phyloP scores from a whole-genome alignment of 1,284 basidiomycete species.

The Ganoderma lucidum region DNA sequence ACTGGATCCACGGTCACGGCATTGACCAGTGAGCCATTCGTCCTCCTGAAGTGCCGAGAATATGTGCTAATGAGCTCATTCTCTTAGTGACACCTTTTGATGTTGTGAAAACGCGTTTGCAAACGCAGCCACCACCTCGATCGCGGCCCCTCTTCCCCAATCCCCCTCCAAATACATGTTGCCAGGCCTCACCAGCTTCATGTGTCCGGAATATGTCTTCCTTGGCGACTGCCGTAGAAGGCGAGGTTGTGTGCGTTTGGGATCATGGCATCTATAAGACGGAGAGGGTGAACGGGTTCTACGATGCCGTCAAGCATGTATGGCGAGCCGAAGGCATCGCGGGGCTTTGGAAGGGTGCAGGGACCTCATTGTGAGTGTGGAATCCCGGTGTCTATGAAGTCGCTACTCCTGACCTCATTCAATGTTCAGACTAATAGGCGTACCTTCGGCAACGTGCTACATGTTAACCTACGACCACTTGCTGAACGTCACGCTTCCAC shows the following conservation, averaged over 20 bases:
- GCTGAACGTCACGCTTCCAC: conserved; percentile 67
- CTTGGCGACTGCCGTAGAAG: conserved; percentile 57
- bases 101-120: conserved; percentile 92
- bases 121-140: conserved; percentile 72
- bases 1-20: conserved; percentile 85
- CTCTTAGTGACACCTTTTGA: conserved; percentile 93
- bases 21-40: conserved; percentile 71
- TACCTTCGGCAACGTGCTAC: conserved; percentile 93
- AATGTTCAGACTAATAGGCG: conserved; percentile 80
- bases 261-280: conserved; percentile 73
- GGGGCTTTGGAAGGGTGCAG: conserved; percentile 91
- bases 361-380: conserved; percentile 80
- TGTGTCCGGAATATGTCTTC: conserved; percentile 85
- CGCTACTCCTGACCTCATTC: conserved; percentile 10
- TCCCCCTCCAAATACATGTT: conserved; percentile 65
- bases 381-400: not conserved
- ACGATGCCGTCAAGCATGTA: conserved; percentile 83
- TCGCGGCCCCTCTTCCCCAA: conserved; percentile 57
- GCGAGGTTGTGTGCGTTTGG: conserved; percentile 80
- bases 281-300: conserved; percentile 82
- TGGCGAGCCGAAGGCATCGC: conserved; percentile 78
- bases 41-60: conserved; percentile 18
- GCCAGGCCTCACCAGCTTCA: conserved; percentile 57
- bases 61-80: conserved; percentile 5
- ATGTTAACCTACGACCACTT: conserved; percentile 98